Conservation (phyloP, 2,329 filamentous ascomycete genomes). For the Xylaria arbuscula region DNA sequence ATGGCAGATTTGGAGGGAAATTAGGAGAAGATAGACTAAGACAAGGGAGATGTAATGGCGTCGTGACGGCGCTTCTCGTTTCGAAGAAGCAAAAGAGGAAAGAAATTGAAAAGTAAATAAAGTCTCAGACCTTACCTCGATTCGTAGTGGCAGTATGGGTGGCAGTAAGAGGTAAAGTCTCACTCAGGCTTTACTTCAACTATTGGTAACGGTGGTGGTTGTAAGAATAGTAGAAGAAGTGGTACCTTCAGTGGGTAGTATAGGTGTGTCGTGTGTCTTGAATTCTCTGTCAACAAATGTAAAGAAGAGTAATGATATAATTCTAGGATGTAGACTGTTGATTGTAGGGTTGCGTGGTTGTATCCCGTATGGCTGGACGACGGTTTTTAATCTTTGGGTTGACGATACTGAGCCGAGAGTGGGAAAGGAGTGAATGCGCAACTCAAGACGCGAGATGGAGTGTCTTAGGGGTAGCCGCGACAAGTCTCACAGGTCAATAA, state of each 20-base stretch:
- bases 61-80: neutral
- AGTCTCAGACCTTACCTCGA: slow-evolving; percentile 8
- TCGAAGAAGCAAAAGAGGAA: neutral
- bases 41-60: slow-evolving; percentile 37
- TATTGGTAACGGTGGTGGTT: neutral
- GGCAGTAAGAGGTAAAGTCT: too few species aligned
- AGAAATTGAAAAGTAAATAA: neutral
- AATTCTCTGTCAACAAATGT: neutral
- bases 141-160: neutral
- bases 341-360: slow-evolving; percentile 13
- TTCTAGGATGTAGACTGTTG: neutral
- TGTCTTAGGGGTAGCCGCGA: slow-evolving; percentile 25
- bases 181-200: too few species aligned
- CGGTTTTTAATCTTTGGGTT: neutral
- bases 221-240: neutral
- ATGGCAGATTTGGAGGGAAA: slow-evolving; percentile 44
- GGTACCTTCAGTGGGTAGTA: neutral
- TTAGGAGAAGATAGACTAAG: slow-evolving; percentile 27
- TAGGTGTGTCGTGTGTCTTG: slow-evolving; percentile 6
- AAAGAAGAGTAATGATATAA: neutral
- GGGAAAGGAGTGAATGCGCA: slow-evolving; percentile 35
- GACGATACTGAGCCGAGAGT: slow-evolving; percentile 8
- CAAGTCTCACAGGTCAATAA: slow-evolving; percentile 27
- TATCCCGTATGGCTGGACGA: neutral
- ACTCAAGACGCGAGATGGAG: slow-evolving; percentile 14